These are phyloP conservation scores for Isoetes engelmannii DNA, from an alignment of 83 land plant genomes.

Conservation along the genomic window DNA sequence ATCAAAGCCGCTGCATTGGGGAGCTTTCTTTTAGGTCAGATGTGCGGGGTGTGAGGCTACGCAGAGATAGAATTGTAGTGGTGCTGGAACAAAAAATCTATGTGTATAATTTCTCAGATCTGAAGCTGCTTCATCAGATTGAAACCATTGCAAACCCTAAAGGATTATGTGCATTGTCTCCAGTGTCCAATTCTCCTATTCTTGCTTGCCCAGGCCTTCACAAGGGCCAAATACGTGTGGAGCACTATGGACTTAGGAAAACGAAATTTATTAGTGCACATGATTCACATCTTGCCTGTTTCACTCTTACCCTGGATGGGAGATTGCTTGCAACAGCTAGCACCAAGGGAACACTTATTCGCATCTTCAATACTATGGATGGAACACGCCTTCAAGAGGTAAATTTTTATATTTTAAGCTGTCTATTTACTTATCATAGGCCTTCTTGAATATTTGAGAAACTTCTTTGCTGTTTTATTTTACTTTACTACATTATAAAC, in stretches of 20 bases:
- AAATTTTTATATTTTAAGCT: not conserved
- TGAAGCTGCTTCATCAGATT: conserved; percentile 75
- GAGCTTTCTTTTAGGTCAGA: conserved; percentile 63
- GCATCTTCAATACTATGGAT: conserved; percentile 90
- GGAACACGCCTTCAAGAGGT: conserved; percentile 93
- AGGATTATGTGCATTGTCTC: conserved; percentile 86
- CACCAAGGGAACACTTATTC: conserved; percentile 77
- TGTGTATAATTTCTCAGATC: conserved; percentile 62
- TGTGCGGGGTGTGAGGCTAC: conserved; percentile 61
- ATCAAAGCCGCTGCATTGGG: conserved; percentile 52
- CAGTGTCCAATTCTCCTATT: conserved; percentile 53
- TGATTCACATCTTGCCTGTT: conserved; percentile 74
- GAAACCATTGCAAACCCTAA: conserved; percentile 85
- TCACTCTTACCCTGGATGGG: conserved; percentile 75
- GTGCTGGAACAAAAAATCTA: conserved; percentile 78
- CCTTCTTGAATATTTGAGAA: too few relatives aligned
- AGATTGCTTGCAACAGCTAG: conserved; percentile 92
- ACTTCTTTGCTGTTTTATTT: too few relatives aligned
- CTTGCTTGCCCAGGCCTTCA: conserved; percentile 93
- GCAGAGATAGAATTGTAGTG: conserved; percentile 61
- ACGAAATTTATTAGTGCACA: conserved; percentile 74
- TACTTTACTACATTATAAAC: too few relatives aligned
- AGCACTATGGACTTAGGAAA: conserved; percentile 81
- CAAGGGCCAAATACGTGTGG: conserved; percentile 73
- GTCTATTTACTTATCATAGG: too few relatives aligned